Conservation (phyloP, 2,329 filamentous ascomycete species). For the Aureobasidium musti region DNA sequence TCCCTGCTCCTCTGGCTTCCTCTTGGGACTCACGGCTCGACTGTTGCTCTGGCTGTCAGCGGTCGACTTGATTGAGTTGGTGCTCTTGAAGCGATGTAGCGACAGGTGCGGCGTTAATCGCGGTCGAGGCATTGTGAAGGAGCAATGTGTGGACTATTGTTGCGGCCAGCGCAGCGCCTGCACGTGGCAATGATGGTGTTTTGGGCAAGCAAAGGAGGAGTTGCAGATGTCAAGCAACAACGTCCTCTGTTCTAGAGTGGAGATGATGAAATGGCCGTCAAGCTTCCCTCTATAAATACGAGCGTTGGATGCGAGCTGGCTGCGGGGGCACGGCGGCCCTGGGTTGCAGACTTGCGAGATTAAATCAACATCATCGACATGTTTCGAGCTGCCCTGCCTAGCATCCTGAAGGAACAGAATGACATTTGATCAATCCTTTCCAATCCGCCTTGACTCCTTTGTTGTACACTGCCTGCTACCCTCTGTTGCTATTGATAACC, state of each 20-base stretch:
- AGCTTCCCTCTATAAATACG: constrained; percentile 20
- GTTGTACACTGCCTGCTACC: not conserved
- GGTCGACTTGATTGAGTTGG: constrained; percentile 30
- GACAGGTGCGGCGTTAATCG: constrained; percentile 40
- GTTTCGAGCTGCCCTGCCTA: constrained; percentile 1
- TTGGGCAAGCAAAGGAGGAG: not conserved
- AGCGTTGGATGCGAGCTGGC: constrained; percentile 12
- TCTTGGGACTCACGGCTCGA: constrained; percentile 33
- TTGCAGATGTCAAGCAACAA: constrained; percentile 7
- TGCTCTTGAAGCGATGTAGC: constrained; percentile 38
- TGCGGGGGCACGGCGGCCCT: not conserved
- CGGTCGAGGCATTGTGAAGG: constrained; percentile 34
- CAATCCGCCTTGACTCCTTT: not conserved
- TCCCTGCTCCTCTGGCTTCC: constrained; percentile 32
- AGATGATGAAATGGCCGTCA: constrained; percentile 24
- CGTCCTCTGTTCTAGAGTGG: not conserved
- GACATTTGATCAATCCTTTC: not conserved
- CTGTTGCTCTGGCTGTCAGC: constrained; percentile 32
- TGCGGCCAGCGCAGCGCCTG: constrained; percentile 25
- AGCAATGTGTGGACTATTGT: not conserved
- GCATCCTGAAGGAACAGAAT: not conserved
- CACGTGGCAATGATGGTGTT: not conserved
- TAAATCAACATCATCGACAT: constrained; percentile 7
- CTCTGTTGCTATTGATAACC: constrained; percentile 10
- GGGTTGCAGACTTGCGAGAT: constrained; percentile 12